Evolutionary conservation across 768 basidiomycete genomes (phyloP).

Genomic region (Lactarius indigo): DNA sequence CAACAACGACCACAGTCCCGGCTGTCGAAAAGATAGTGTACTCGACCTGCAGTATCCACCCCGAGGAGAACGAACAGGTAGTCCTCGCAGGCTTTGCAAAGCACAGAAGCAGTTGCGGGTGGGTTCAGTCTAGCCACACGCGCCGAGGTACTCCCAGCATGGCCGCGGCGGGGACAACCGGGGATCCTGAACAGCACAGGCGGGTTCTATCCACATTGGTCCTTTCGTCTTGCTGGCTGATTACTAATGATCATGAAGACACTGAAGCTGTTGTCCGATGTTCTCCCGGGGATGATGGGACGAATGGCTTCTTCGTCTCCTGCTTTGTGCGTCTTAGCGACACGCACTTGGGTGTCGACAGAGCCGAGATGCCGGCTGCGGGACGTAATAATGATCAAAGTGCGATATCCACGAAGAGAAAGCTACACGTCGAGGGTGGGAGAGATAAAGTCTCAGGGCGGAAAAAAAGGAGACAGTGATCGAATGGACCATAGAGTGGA

Average conservation of each 20-base stretch:
- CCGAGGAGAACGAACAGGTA: conserved; percentile 90
- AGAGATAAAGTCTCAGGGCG: not conserved
- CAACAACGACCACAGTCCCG: conserved; percentile 51
- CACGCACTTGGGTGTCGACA: not conserved
- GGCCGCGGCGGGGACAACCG: conserved; percentile 75
- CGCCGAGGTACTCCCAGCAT: conserved; percentile 67
- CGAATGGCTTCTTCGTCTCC: conserved; percentile 98
- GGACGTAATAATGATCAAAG: not conserved
- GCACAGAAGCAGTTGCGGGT: conserved; percentile 58
- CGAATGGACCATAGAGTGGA: not conserved
- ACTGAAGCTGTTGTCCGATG: conserved; percentile 68
- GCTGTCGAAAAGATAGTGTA: conserved; percentile 81
- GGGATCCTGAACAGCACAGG: conserved; percentile 50
- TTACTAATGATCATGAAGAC: not conserved
- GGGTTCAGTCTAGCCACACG: conserved; percentile 68
- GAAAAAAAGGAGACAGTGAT: conserved; percentile 7
- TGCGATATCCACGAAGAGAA: conserved; percentile 14
- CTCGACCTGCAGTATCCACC: conserved; percentile 95
- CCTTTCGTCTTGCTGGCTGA: not conserved
- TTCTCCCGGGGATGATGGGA: conserved; percentile 76
- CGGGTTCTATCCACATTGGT: not conserved
- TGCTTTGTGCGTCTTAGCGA: conserved; percentile 58
- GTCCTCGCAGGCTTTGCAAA: conserved; percentile 68
- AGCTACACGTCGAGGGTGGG: not conserved
- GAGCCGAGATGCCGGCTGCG: not conserved